phyloP scores from a whole-genome alignment of 2,329 filamentous ascomycete genomes.

The Nothopassalora personata region DNA sequence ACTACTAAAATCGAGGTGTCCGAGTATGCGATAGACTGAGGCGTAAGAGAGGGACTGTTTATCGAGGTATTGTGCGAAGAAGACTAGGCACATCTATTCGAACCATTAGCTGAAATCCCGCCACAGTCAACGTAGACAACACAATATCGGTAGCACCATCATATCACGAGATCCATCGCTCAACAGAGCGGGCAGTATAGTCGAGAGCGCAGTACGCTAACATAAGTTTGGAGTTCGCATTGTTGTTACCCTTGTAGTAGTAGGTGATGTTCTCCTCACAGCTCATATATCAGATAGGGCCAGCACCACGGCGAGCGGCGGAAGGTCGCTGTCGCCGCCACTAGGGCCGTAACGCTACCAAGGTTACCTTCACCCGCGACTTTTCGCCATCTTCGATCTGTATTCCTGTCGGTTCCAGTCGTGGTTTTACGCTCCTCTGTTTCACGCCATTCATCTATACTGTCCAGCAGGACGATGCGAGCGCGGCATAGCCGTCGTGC shows the following conservation, averaged over 20 bases:
- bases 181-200: neutral
- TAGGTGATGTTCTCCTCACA: neutral
- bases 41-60: slow-evolving; percentile 50
- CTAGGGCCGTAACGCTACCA: neutral
- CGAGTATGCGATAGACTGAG: slow-evolving; percentile 44
- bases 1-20: slow-evolving; percentile 43
- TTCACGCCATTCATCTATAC: neutral
- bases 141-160: slow-evolving; percentile 17
- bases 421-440: no score
- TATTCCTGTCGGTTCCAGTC: no score
- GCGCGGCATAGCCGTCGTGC: neutral
- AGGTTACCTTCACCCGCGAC: no score
- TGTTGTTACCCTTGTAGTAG: neutral
- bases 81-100: slow-evolving; percentile 25
- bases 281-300: slow-evolving; percentile 1
- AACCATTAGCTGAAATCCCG: neutral
- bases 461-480: neutral
- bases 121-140: neutral
- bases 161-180: slow-evolving; percentile 1
- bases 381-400: no score
- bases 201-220: neutral
- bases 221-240: neutral
- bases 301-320: neutral
- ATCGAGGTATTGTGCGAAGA: slow-evolving; percentile 38
- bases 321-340: neutral